Evolutionary conservation across 2,329 filamentous ascomycete genomes (phyloP).

Genomic region (Fusarium aywerte): DNA sequence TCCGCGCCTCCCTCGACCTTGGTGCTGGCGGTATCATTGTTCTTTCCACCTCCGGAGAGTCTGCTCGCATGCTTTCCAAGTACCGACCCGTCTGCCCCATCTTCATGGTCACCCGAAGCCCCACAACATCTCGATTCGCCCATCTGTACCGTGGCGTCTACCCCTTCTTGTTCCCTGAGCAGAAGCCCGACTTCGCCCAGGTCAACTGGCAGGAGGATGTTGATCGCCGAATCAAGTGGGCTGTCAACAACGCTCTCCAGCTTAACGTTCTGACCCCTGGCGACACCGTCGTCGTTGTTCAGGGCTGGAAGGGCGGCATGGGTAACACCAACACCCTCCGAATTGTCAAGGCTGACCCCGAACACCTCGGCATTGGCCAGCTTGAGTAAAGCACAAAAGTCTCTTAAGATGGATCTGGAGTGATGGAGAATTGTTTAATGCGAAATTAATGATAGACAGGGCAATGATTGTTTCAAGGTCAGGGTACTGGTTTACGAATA

Average conservation of each 20-base stretch:
- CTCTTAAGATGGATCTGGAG: conserved; percentile 21
- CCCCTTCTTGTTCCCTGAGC: conserved; percentile 92
- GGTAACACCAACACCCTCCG: conserved; percentile 87
- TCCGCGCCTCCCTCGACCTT: conserved; percentile 93
- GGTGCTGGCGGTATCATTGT: conserved; percentile 97
- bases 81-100: conserved; percentile 99
- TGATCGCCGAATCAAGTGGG: conserved; percentile 97
- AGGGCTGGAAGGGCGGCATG: conserved; percentile 92
- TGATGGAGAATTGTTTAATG: conserved; percentile 41
- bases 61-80: conserved; percentile 95
- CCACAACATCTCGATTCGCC: conserved; percentile 84
- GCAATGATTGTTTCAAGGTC: conserved; percentile 44
- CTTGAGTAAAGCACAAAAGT: conserved; percentile 40
- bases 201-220: conserved; percentile 99
- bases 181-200: conserved; percentile 92
- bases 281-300: conserved; percentile 83
- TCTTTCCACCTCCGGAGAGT: conserved; percentile 93
- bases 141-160: conserved; percentile 98
- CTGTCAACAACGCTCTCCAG: conserved; percentile 85
- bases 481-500: conserved; percentile 44
- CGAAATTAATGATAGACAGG: conserved; percentile 49
- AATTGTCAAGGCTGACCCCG: conserved; percentile 69
- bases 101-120: conserved; percentile 96
- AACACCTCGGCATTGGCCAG: conserved; percentile 67
- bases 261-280: conserved; percentile 79